These are phyloP conservation scores for Lathyrus oleraceus DNA, from an alignment of 306 rosid species.

Conservation along the genomic window DNA sequence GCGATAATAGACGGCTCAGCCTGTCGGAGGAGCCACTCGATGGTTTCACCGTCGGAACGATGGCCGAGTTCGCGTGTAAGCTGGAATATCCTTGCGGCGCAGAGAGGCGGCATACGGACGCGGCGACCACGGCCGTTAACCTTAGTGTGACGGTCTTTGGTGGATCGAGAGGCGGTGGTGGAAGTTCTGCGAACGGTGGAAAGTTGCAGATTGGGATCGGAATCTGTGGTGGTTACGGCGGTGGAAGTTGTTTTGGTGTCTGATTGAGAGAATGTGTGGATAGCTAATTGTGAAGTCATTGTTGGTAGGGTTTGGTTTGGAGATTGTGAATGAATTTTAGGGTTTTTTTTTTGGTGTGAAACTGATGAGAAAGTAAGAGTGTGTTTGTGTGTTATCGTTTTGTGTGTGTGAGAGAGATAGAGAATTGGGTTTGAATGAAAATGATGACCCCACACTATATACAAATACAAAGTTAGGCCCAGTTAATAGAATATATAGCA, in stretches of 20 bases:
- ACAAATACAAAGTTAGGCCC: slow-evolving; percentile 13
- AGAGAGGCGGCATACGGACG: slow-evolving; percentile 92
- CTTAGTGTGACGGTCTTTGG: slow-evolving; percentile 89
- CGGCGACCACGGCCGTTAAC: slow-evolving; percentile 96
- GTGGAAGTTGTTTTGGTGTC: slow-evolving; percentile 26
- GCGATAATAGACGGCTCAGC: slow-evolving; percentile 86
- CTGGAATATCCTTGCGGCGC: slow-evolving; percentile 90
- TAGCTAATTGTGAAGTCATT: slow-evolving; percentile 55
- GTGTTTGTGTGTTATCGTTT: not conserved
- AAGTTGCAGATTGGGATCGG: slow-evolving; percentile 32
- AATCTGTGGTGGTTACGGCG: not conserved
- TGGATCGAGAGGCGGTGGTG: slow-evolving; percentile 41
- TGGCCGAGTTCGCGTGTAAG: slow-evolving; percentile 93
- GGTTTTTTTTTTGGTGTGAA: slow-evolving; percentile 44
- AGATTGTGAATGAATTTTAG: slow-evolving; percentile 36
- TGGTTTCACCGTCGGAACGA: slow-evolving; percentile 96
- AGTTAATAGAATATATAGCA: not conserved
- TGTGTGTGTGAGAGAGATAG: not conserved
- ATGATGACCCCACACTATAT: slow-evolving; percentile 58
- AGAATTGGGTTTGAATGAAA: not conserved
- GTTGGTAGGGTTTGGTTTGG: slow-evolving; percentile 24
- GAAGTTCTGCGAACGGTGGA: slow-evolving; percentile 25
- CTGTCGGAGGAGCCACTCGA: slow-evolving; percentile 92
- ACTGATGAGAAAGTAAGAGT: not conserved
- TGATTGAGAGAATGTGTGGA: slow-evolving; percentile 44